Percentiles rank a stretch among this genome's conserved stretches.
These are phyloP conservation scores for Astragalus membranaceus DNA, from an alignment of 306 rosid species.

Conservation along the genomic window DNA sequence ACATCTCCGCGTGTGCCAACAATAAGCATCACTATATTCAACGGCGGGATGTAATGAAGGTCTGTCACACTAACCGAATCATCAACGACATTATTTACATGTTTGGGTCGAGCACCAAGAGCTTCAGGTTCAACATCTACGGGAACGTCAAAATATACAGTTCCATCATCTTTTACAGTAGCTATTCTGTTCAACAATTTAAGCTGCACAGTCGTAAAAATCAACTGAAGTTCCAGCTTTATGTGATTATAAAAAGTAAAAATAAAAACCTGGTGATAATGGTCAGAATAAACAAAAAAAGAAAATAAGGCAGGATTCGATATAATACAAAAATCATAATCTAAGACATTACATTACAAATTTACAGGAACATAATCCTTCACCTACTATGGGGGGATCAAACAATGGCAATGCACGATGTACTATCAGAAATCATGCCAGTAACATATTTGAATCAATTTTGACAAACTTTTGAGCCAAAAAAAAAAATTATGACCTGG, in stretches of 20 bases:
- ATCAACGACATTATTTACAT: slow-evolving; percentile 38
- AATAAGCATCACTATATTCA: slow-evolving; percentile 82
- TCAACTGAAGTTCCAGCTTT: slow-evolving; percentile 14
- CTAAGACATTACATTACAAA: not conserved
- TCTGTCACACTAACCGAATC: slow-evolving; percentile 56
- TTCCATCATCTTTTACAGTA: slow-evolving; percentile 86
- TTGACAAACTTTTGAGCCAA: not conserved
- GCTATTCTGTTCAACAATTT: slow-evolving; percentile 81
- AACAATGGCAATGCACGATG: not conserved
- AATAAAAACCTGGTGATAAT: not conserved
- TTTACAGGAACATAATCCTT: not conserved
- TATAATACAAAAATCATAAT: not conserved
- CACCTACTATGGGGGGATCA: not conserved
- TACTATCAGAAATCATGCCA: not conserved
- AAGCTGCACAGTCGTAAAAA: slow-evolving; percentile 56
- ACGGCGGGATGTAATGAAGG: slow-evolving; percentile 61
- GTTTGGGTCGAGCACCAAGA: slow-evolving; percentile 27
- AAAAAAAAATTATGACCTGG: not conserved
- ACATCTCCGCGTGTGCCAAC: slow-evolving; percentile 99
- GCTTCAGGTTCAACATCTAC: slow-evolving; percentile 60
- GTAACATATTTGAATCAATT: not conserved
- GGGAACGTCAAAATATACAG: slow-evolving; percentile 90
- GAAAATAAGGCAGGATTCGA: not conserved
- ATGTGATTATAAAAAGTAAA: slow-evolving; percentile 8
- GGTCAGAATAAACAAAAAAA: not conserved